Evolutionary conservation across 805 yeast genomes (phyloP).

Genomic region (Wickerhamiella azyma): DNA sequence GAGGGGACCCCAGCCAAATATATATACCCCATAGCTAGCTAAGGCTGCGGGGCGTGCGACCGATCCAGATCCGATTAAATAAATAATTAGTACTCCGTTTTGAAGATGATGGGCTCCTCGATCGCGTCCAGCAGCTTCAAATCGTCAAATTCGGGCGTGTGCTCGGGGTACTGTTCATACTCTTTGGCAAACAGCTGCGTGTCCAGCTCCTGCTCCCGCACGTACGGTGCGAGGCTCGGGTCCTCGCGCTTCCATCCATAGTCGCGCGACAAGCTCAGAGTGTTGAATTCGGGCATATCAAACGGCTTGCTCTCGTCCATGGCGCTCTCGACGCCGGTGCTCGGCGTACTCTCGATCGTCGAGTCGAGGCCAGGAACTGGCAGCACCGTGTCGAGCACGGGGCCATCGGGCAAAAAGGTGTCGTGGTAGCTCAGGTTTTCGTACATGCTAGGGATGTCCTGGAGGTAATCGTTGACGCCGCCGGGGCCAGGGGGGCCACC

Average conservation of each 20-base stretch:
- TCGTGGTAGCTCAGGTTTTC: background rate
- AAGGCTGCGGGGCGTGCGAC: background rate
- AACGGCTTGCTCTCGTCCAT: background rate
- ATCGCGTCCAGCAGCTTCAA: slow-evolving; percentile 4
- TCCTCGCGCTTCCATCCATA: slow-evolving; percentile 6
- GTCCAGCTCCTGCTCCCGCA: slow-evolving; percentile 1
- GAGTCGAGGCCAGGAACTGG: slow-evolving; percentile 1
- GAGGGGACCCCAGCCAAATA: background rate
- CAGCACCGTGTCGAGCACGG: background rate
- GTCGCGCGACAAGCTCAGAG: background rate
- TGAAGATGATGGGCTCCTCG: slow-evolving; percentile 6
- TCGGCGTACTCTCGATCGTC: slow-evolving; percentile 5
- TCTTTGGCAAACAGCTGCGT: slow-evolving; percentile 4
- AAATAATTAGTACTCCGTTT: background rate
- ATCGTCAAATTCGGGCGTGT: slow-evolving; percentile 5
- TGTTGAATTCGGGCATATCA: slow-evolving; percentile 5
- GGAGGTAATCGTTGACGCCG: background rate
- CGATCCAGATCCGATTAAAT: background rate
- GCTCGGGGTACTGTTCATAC: slow-evolving; percentile 2
- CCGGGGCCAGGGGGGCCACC: too few species aligned
- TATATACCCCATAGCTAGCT: background rate
- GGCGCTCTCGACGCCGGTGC: background rate
- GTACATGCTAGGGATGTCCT: slow-evolving; percentile 4
- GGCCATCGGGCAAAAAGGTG: background rate
- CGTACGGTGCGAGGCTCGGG: slow-evolving; percentile 3